Conservation (phyloP, 202 grass and related monocot species). For the Sporobolus alterniflorus region DNA sequence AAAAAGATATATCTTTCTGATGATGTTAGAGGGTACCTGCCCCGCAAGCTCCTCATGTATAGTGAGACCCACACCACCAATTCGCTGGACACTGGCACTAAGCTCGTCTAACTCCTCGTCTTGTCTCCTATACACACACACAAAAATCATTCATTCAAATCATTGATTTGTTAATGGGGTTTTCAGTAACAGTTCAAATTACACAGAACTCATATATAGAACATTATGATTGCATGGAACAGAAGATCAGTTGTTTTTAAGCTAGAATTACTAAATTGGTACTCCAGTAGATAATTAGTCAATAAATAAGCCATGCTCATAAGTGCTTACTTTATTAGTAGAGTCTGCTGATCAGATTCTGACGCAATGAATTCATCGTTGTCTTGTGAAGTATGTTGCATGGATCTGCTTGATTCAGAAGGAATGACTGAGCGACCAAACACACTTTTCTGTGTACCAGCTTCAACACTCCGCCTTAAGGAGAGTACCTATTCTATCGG, state of each 20-base stretch:
- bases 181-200: neutral
- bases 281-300: neutral
- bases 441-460: slow-evolving; percentile 55
- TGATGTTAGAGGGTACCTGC: slow-evolving; percentile 54
- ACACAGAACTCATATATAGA: neutral
- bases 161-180: neutral
- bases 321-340: slow-evolving; percentile 79
- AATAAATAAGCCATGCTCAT: neutral
- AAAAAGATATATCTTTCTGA: neutral
- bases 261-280: neutral
- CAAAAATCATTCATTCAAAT: neutral
- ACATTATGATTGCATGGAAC: slow-evolving; percentile 6
- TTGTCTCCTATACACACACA: slow-evolving; percentile 56
- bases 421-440: slow-evolving; percentile 50
- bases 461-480: slow-evolving; percentile 74
- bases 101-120: slow-evolving; percentile 96
- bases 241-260: neutral
- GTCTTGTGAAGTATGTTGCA: slow-evolving; percentile 51
- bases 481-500: slow-evolving; percentile 55
- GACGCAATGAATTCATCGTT: slow-evolving; percentile 91
- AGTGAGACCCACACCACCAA: slow-evolving; percentile 92
- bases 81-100: slow-evolving; percentile 85
- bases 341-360: slow-evolving; percentile 96
- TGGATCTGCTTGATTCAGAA: slow-evolving; percentile 64
- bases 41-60: slow-evolving; percentile 90